Evolutionary conservation across 1,284 basidiomycete species (phyloP).

Genomic region (Cutaneotrichosporon dermatis): DNA sequence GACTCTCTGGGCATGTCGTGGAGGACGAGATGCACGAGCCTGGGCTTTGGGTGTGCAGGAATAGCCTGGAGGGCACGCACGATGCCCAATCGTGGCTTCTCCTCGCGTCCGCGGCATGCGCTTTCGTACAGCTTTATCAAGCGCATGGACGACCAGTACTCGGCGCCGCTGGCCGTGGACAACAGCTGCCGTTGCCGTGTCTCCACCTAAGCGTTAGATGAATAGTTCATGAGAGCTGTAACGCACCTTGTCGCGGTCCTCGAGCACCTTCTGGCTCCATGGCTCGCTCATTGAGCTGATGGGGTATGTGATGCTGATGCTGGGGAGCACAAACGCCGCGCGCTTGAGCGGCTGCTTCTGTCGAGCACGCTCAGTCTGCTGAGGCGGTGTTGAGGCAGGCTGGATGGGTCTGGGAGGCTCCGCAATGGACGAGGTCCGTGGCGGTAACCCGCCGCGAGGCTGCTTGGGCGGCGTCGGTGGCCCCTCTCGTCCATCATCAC

Average conservation of each 20-base stretch:
- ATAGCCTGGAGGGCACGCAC: slow-evolving; percentile 61
- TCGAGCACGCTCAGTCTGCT: slow-evolving; percentile 21
- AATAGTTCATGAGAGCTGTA: too few relatives aligned
- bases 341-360: slow-evolving; percentile 61
- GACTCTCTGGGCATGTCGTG: slow-evolving; percentile 15
- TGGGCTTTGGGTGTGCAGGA: slow-evolving; percentile 29
- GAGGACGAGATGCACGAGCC: slow-evolving; percentile 35
- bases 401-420: neutral
- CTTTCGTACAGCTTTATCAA: slow-evolving; percentile 45
- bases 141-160: slow-evolving; percentile 46
- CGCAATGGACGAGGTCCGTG: neutral
- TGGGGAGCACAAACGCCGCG: slow-evolving; percentile 77
- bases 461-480: slow-evolving; percentile 4
- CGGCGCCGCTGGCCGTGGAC: slow-evolving; percentile 37
- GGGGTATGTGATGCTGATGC: slow-evolving; percentile 76
- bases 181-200: slow-evolving; percentile 60
- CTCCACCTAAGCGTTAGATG: slow-evolving; percentile 30
- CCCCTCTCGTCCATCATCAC: neutral
- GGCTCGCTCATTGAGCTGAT: slow-evolving; percentile 76
- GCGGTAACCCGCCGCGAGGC: neutral
- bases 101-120: slow-evolving; percentile 47
- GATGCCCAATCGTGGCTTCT: slow-evolving; percentile 63
- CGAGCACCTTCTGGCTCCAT: slow-evolving; percentile 61
- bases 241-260: slow-evolving; percentile 33
- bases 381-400: neutral